These are phyloP conservation scores for Curvularia spicifera DNA, from an alignment of 2,329 filamentous ascomycete genomes.

Conservation along the genomic window DNA sequence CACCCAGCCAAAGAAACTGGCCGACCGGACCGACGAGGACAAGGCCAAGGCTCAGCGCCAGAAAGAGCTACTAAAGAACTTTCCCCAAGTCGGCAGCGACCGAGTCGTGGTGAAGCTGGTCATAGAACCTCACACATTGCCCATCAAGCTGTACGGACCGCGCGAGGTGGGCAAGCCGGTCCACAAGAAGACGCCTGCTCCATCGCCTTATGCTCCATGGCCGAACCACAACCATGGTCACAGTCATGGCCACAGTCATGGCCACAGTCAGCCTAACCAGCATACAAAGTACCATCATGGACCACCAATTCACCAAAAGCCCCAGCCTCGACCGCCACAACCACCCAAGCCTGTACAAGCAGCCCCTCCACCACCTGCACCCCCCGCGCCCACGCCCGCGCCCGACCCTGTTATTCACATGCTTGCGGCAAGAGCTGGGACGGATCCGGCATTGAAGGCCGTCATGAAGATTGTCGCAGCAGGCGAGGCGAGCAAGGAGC, in stretches of 20 bases:
- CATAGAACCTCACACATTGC: conserved; percentile 80
- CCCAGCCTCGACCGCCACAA: conserved; percentile 34
- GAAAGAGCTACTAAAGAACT: conserved; percentile 52
- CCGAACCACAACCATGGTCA: conserved; percentile 38
- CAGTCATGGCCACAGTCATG: neutral
- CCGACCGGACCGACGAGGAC: conserved; percentile 70
- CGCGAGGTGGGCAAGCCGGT: conserved; percentile 33
- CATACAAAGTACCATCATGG: conserved; percentile 35
- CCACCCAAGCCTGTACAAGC: conserved; percentile 39
- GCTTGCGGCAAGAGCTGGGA: conserved; percentile 75
- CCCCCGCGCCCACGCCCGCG: conserved; percentile 50
- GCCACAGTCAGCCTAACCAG: conserved; percentile 29
- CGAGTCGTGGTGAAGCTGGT: conserved; percentile 57
- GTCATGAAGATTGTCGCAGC: conserved; percentile 85
- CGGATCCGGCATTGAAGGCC: conserved; percentile 73
- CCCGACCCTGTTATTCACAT: conserved; percentile 83
- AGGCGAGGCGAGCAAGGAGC: conserved; percentile 72
- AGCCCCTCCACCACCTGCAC: conserved; percentile 29
- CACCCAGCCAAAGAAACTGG: conserved; percentile 46
- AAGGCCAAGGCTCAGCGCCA: conserved; percentile 66
- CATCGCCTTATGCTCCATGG: conserved; percentile 43
- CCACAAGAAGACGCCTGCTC: conserved; percentile 39
- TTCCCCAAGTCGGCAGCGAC: conserved; percentile 44
- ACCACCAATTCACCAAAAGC: conserved; percentile 26
- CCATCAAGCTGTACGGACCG: conserved; percentile 59